Evolutionary conservation across 2,329 filamentous ascomycete genomes (phyloP), one percentile per base, ranked within the genome.

Genomic region (Sarocladium kiliense): DNA sequence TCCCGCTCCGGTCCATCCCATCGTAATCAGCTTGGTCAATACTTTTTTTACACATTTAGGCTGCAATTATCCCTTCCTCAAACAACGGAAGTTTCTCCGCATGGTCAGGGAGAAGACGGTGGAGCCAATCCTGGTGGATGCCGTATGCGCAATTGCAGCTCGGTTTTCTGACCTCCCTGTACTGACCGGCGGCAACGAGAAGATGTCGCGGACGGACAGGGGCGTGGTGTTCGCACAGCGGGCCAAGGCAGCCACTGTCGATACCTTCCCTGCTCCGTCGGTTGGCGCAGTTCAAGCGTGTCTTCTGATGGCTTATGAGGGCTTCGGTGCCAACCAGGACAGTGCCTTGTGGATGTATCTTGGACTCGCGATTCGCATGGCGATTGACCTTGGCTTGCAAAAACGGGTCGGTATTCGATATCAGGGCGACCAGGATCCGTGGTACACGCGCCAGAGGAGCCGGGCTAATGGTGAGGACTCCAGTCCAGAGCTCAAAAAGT

Each of bases 301-400:
- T 50, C 71, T 96, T 11, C 73, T 96, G 26, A 82, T 96, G 71
- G 91, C 90, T 0, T 96, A 96, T 64, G 90, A 95, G 61, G 87
- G 92, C 42, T 96, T 96, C 62, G 91, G 91, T 1, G 88, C 89
- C 11, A 89, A 90, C 60, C 89, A 92, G 62, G 91, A 96, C 64
- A 95, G 90, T 66, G 89, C 90, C 0, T 71, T 96, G 6, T 96
- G 91, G 91, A 95, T 96, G 90, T 96, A 95, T 65, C 77, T 96
- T 1, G 91, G 91, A 0, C 86, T 93, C 53, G 87, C 91, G 0
- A 96, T 96, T 58, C 85, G 91, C 14, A 88, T 91, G 84, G 87
- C 87, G 0, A 82, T 89, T 58, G 87, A 91, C 64, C 71, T 96
- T 10, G 91, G 91, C 0, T 77, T 96, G 60, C 89, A 93, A 61